These are phyloP conservation scores for Paratrimastix pyriformis DNA, from an alignment of 78 protist species.

Conservation along the genomic window DNA sequence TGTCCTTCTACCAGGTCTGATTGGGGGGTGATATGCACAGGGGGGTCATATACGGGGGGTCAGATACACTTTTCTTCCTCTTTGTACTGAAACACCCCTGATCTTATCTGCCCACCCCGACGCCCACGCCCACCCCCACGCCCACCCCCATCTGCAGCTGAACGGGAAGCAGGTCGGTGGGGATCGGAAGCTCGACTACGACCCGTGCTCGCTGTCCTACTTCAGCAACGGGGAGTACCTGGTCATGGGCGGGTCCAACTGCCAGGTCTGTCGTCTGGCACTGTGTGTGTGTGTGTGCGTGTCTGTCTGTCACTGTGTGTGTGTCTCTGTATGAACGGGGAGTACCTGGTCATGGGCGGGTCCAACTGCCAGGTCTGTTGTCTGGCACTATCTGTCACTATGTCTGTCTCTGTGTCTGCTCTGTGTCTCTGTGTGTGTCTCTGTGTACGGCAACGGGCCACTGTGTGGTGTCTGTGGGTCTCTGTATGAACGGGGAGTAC, in stretches of 20 bases:
- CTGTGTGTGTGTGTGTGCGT: background rate
- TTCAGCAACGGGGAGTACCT: slow-evolving; percentile 51
- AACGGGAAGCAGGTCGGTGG: slow-evolving; percentile 16
- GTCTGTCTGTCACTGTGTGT: background rate
- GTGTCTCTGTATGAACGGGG: background rate
- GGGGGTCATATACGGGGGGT: no score
- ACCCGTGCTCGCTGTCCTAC: slow-evolving; percentile 47
- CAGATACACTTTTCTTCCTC: no score
- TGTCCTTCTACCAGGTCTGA: slow-evolving; percentile 49
- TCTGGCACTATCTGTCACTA: no score
- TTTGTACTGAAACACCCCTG: no score
- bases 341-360: background rate
- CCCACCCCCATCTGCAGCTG: background rate
- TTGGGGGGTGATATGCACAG: no score
- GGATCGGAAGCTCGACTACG: slow-evolving; percentile 43
- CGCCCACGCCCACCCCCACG: background rate
- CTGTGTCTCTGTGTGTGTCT: background rate
- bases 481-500: background rate
- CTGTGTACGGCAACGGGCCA: background rate
- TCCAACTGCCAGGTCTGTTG: background rate
- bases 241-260: slow-evolving; percentile 50
- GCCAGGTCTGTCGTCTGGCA: slow-evolving; percentile 4
- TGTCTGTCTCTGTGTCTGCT: no score
- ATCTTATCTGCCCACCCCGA: no score
- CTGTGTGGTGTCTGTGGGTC: background rate